Conservation (phyloP, 805 yeast genomes). For the Cyberlindnera bimundalis region DNA sequence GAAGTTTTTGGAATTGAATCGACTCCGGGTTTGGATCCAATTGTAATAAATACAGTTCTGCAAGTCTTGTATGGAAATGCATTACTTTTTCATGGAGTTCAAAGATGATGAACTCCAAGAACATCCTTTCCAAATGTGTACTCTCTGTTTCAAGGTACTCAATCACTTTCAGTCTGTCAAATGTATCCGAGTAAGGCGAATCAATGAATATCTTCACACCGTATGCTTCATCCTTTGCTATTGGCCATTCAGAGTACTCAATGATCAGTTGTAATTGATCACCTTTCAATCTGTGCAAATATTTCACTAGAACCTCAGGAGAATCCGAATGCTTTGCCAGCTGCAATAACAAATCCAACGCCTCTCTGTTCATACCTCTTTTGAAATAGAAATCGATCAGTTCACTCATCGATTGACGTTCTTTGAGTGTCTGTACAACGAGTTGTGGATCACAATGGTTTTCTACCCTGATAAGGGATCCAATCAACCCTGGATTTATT, state of each 20-base stretch:
- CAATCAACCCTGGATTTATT: slow-evolving; percentile 69
- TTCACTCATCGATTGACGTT: slow-evolving; percentile 54
- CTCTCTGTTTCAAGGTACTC: slow-evolving; percentile 41
- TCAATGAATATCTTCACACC: slow-evolving; percentile 58
- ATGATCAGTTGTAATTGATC: slow-evolving; percentile 52
- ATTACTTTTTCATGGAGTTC: slow-evolving; percentile 36
- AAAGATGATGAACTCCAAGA: slow-evolving; percentile 49
- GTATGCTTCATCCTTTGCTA: slow-evolving; percentile 35
- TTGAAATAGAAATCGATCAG: slow-evolving; percentile 74
- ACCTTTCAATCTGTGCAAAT: slow-evolving; percentile 52
- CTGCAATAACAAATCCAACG: slow-evolving; percentile 55
- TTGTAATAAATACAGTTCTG: slow-evolving; percentile 40
- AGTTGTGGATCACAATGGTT: slow-evolving; percentile 68
- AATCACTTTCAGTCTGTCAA: slow-evolving; percentile 51
- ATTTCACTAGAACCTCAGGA: slow-evolving; percentile 37
- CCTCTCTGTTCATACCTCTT: slow-evolving; percentile 58
- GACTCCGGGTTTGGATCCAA: slow-evolving; percentile 18
- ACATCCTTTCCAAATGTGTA: slow-evolving; percentile 35
- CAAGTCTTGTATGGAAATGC: slow-evolving; percentile 41
- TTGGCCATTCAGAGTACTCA: slow-evolving; percentile 51
- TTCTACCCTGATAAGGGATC: slow-evolving; percentile 73
- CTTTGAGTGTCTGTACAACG: slow-evolving; percentile 52
- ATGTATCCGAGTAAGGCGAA: slow-evolving; percentile 53
- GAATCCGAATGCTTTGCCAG: slow-evolving; percentile 21
- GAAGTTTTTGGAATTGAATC: slow-evolving; percentile 32